Conservation (phyloP, 768 basidiomycete genomes). For the Gymnopilus junonius region DNA sequence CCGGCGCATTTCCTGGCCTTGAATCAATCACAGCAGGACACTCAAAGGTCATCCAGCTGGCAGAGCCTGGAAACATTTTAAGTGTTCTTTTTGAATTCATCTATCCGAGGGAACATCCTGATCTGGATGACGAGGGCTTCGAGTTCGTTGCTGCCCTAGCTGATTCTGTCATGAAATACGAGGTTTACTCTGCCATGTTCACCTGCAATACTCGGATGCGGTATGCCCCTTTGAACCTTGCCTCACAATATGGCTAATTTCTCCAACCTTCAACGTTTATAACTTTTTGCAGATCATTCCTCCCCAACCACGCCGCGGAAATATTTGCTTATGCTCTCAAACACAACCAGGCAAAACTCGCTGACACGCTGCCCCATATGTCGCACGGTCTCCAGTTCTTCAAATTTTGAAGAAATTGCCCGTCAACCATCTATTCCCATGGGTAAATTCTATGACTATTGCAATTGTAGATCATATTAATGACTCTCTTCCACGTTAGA, state of each 20-base stretch:
- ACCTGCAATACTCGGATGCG: slow-evolving; percentile 18
- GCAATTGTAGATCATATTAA: no score
- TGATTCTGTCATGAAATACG: slow-evolving; percentile 25
- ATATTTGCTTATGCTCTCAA: slow-evolving; percentile 28
- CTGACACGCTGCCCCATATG: slow-evolving; percentile 19
- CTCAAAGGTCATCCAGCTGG: not conserved
- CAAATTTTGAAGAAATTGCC: slow-evolving; percentile 23
- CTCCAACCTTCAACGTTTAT: not conserved
- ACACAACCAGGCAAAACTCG: slow-evolving; percentile 26
- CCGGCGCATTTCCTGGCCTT: not conserved
- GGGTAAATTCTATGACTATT: slow-evolving; percentile 17
- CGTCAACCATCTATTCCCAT: slow-evolving; percentile 21
- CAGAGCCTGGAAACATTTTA: not conserved
- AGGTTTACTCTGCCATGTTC: slow-evolving; percentile 26
- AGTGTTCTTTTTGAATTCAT: not conserved
- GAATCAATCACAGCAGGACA: not conserved
- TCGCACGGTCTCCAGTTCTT: slow-evolving; percentile 20
- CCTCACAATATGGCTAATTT: no score
- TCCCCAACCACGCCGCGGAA: slow-evolving; percentile 22
- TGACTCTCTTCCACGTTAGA: not conserved
- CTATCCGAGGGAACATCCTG: not conserved
- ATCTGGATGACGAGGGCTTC: not conserved
- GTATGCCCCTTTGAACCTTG: no score
- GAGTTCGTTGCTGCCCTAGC: slow-evolving; percentile 16
- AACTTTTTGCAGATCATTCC: not conserved